A percentile compares a stretch with the other conserved stretches of the same genome.
phyloP scores from a whole-genome alignment of 2,329 filamentous ascomycete genomes.

The Chaetomium olivaceum region DNA sequence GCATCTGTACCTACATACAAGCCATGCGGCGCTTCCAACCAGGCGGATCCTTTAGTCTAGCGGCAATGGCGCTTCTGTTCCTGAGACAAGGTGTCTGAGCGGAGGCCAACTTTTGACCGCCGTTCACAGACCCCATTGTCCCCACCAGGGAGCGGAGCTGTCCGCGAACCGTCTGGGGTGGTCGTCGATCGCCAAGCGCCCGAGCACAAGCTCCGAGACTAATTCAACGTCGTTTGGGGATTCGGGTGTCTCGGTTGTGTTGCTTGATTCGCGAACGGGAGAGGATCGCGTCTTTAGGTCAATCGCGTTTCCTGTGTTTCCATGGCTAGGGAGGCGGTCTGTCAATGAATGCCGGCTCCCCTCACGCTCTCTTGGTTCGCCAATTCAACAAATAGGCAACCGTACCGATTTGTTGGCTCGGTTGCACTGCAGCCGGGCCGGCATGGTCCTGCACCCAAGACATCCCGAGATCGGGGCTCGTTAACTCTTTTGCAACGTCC shows the following conservation, averaged over 20 bases:
- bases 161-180: background rate
- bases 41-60: background rate
- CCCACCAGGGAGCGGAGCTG: background rate
- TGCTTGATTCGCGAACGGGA: background rate
- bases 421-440: constrained; percentile 14
- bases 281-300: background rate
- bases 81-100: background rate
- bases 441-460: background rate
- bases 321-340: background rate
- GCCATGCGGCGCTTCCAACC: background rate
- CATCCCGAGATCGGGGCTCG: constrained; percentile 10
- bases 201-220: constrained; percentile 1
- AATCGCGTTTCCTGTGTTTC: background rate
- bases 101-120: background rate
- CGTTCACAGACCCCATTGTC: background rate
- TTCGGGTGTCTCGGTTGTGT: background rate
- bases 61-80: background rate
- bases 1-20: background rate
- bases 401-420: constrained; percentile 11
- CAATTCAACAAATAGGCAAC: constrained; percentile 12
- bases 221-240: constrained; percentile 7
- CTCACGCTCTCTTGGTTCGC: background rate
- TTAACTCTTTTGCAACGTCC: constrained; percentile 12
- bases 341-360: background rate
- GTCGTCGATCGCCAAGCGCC: background rate